Conservation (phyloP, 2,329 filamentous ascomycete genomes). For the Aspergillus calidoustus region DNA sequence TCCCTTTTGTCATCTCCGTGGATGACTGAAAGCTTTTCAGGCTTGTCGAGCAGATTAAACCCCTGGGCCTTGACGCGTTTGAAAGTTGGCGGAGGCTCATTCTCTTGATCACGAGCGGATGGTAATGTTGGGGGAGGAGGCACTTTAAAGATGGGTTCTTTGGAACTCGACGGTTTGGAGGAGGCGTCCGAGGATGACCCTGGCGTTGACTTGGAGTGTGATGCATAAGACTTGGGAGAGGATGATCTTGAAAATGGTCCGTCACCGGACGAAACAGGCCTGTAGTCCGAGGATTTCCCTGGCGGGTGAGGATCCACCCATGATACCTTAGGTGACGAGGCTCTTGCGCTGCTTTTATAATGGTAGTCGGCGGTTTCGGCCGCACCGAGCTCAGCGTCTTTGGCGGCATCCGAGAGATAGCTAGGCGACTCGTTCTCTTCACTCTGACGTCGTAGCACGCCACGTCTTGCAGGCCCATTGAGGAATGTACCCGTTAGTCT, state of each 20-base stretch:
- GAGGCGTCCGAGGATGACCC: slow-evolving; percentile 48
- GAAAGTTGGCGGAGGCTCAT: slow-evolving; percentile 74
- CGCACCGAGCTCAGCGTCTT: slow-evolving; percentile 35
- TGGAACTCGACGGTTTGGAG: slow-evolving; percentile 46
- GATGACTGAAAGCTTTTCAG: slow-evolving; percentile 58
- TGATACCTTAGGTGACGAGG: slow-evolving; percentile 42
- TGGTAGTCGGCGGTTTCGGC: slow-evolving; percentile 33
- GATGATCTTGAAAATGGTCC: slow-evolving; percentile 39
- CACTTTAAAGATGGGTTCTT: slow-evolving; percentile 61
- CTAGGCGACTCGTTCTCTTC: slow-evolving; percentile 61
- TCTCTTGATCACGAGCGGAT: slow-evolving; percentile 78
- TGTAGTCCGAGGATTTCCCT: slow-evolving; percentile 28
- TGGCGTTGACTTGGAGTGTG: slow-evolving; percentile 44
- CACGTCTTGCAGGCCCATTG: slow-evolving; percentile 77
- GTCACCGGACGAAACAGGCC: slow-evolving; percentile 29
- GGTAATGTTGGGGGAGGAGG: slow-evolving; percentile 63
- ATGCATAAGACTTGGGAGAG: slow-evolving; percentile 41
- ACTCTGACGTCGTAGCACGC: slow-evolving; percentile 64
- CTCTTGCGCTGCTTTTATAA: slow-evolving; percentile 28
- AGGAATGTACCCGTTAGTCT: slow-evolving; percentile 77
- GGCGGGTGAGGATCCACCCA: slow-evolving; percentile 42
- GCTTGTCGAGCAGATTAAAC: slow-evolving; percentile 61
- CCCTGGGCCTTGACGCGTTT: slow-evolving; percentile 63
- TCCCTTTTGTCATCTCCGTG: slow-evolving; percentile 51
- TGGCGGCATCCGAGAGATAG: slow-evolving; percentile 33